Evolutionary conservation across 495 filamentous ascomycete species (phyloP), one percentile per base, ranked within the genome.

Genomic region (Geopyxis carbonaria): DNA sequence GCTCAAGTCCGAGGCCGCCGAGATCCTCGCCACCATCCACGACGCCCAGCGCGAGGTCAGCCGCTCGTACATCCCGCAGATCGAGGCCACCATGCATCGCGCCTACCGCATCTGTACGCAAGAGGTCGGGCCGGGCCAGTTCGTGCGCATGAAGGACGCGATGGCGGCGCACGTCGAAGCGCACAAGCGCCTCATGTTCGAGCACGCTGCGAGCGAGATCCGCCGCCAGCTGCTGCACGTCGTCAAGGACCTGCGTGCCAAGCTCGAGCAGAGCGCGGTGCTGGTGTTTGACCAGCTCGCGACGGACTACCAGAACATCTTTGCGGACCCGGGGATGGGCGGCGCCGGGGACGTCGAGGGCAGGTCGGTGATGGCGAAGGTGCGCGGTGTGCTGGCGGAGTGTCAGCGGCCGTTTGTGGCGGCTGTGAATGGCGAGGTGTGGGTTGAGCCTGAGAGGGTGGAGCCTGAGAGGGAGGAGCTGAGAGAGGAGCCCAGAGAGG

Each of bases 41-140:
- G 53, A 56, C 3, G 11, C 53, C 4, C 73, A 76, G 45, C 61
- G 65, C 22, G 70, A 73, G 2, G 65, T 66, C 22, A 77, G 67
- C 46, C 65, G 74, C 5, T 48, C 59, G 18, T 76, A 75, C 37
- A 62, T 58, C 8, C 71, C 69, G 2, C 55, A 63, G 15, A 68
- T 78, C 20, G 50, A 59, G 20, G 10, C 47, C 0, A 43, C 48
- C 22, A 74, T 78, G 66, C 20, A 22, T 0, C 32, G 52, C 4
- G 64, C 62, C 1, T 78, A 78, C 43, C 47, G 60, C 0, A 47
- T 33, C 9, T 73, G 69, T 43, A 42, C 43, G 10, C 25, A 48
- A 2, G 66, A 71, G 50, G 32, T 24, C 31, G 72, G 66, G 5
- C n/a, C 41, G 3, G 74, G 73, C 0, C 61, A 48, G 13, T 72